These are phyloP conservation scores for Phytophthora fragariae DNA, from an alignment of 352 stramenopile genomes.

Conservation along the genomic window DNA sequence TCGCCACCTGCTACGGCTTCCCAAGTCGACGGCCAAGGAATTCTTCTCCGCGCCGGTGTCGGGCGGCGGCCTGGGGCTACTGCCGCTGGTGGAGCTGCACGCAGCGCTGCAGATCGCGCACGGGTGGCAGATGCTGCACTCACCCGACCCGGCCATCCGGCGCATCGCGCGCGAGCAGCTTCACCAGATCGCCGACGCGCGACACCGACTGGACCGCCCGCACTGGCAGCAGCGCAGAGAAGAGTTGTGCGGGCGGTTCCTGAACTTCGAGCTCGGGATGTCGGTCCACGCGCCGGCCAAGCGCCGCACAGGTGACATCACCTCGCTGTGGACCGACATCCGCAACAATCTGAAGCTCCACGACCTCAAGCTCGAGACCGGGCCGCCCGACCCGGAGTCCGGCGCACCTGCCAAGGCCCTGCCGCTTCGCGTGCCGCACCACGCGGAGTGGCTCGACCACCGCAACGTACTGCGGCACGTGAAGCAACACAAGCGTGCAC, in stretches of 20 bases:
- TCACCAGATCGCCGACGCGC: conserved; percentile 9
- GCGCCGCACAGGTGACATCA: conserved; percentile 15
- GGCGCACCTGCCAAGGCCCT: neutral
- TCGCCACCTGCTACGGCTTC: too few species aligned
- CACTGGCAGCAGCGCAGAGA: conserved; percentile 2
- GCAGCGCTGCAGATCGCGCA: too few species aligned
- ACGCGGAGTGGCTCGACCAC: conserved; percentile 4
- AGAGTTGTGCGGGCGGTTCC: conserved; percentile 5
- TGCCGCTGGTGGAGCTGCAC: too few species aligned
- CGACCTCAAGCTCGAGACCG: too few species aligned
- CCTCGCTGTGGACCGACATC: conserved; percentile 26
- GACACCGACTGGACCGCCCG: neutral
- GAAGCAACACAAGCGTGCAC: neutral
- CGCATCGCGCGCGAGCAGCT: conserved; percentile 20
- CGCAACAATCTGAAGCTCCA: neutral
- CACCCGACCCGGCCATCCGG: neutral
- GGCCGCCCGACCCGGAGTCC: neutral
- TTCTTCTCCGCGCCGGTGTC: too few species aligned
- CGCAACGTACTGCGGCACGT: neutral
- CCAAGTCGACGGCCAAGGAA: too few species aligned
- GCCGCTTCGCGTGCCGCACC: conserved; percentile 21
- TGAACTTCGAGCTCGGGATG: neutral
- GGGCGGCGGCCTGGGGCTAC: too few species aligned
- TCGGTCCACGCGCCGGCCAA: neutral
- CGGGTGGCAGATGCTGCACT: too few species aligned